Base-by-base conservation (phyloP, 306 rosid genomes). In the Amphicarpaea edgeworthii region DNA sequence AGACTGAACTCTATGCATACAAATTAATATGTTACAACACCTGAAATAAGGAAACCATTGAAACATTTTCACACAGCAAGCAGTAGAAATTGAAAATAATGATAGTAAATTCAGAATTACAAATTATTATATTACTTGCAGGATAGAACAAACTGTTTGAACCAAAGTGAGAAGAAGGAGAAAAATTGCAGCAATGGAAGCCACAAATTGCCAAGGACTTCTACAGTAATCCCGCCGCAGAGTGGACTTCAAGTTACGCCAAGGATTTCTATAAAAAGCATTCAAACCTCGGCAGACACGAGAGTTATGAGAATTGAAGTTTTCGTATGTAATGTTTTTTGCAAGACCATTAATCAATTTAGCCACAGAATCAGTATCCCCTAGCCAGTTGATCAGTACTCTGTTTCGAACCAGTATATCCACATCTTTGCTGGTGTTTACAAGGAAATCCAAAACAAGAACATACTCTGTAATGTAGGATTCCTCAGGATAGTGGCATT, bases 111-210 rank as follows among this genome's bases (percentile, higher is more conserved):
- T n/a, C n/a, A n/a, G n/a, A n/a, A n/a, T n/a, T n/a, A n/a, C n/a
- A n/a, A n/a, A 63, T 12, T 69, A 17, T 12, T 41, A 40, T 21
- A 51, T 2, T 8, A 73, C 63, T 50, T 78, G 86, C 73, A 78
- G 30, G 49, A 84, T 67, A 76, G 82, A 80, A 71, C 72, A 79
- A 21, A 76, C 68, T n/a, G 87, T 3, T 30, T 84, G 84, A 58
- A 76, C 6, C 0, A 82, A n/a, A 49, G 86, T 15, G 64, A 83
- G 80, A 66, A 73, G 0, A 42, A 83, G 77, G 12, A 83, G 28
- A 3, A 59, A 0, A 32, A 73, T 34, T 67, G 74, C 86, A 73
- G 83, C 83, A 50, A 73, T n/a, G 16, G 87, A 49, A 26, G 80
- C 80, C 50, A 74, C 77, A 41, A 50, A 63, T 51, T 68, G 73